These are phyloP conservation scores for Podila clonocystis DNA, from an alignment of 192 early-diverging fungal genomes.

Conservation along the genomic window DNA sequence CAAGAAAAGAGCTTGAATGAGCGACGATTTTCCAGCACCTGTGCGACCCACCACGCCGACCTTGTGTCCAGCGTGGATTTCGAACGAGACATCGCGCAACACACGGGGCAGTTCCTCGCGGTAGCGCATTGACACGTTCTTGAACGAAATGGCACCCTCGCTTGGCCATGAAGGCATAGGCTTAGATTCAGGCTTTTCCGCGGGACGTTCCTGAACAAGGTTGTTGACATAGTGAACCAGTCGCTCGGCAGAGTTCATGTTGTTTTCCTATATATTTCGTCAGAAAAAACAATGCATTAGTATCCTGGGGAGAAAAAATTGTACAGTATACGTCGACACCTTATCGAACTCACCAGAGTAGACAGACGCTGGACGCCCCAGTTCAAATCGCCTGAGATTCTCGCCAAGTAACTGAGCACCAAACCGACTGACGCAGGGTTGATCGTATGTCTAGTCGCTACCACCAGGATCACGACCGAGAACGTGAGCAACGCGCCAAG, in stretches of 20 bases:
- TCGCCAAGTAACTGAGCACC: slow-evolving; percentile 70
- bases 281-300: neutral
- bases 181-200: neutral
- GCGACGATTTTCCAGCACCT: slow-evolving; percentile 85
- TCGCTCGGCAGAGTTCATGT: slow-evolving; percentile 27
- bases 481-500: slow-evolving; percentile 82
- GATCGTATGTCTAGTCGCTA: slow-evolving; percentile 65
- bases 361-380: slow-evolving; percentile 66
- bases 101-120: slow-evolving; percentile 73
- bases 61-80: slow-evolving; percentile 68
- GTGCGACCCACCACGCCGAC: slow-evolving; percentile 92
- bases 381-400: slow-evolving; percentile 73
- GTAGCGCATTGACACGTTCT: slow-evolving; percentile 79
- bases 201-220: slow-evolving; percentile 11
- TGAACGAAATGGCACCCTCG: slow-evolving; percentile 71
- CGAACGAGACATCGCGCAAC: slow-evolving; percentile 76
- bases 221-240: slow-evolving; percentile 13
- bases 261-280: slow-evolving; percentile 7
- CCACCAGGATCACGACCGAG: slow-evolving; percentile 73
- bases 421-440: slow-evolving; percentile 77
- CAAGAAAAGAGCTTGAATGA: slow-evolving; percentile 81
- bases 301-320: neutral
- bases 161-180: slow-evolving; percentile 66
- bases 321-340: neutral
- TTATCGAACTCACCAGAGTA: slow-evolving; percentile 65